These are phyloP conservation scores for Lentinus brumalis DNA, from an alignment of 768 basidiomycete genomes.

Conservation along the genomic window DNA sequence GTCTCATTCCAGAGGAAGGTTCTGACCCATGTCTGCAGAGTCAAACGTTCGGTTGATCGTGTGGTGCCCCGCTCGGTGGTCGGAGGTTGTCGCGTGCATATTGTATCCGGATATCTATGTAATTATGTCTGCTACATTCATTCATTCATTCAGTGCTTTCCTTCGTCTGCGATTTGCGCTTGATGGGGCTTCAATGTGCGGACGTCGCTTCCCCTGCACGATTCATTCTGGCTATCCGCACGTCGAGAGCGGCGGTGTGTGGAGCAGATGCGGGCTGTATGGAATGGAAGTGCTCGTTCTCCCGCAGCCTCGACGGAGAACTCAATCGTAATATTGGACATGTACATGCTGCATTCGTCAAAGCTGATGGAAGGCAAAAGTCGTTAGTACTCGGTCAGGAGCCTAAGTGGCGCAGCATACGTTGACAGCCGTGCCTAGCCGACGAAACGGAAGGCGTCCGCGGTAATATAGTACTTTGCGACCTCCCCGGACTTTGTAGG, in stretches of 20 bases:
- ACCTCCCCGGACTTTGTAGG: conserved; percentile 69
- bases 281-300: not conserved
- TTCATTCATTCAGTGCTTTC: not conserved
- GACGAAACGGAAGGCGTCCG: conserved; percentile 82
- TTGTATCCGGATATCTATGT: conserved; percentile 19
- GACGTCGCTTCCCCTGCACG: not conserved
- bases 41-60: conserved; percentile 82
- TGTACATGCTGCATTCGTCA: not conserved
- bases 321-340: not conserved
- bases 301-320: not conserved
- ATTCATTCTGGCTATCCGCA: not conserved
- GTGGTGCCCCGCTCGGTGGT: conserved; percentile 12
- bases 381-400: not conserved
- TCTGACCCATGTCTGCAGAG: conserved; percentile 41
- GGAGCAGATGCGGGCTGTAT: not conserved
- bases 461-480: conserved; percentile 79
- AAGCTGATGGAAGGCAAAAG: not conserved
- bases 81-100: conserved; percentile 13
- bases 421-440: conserved; percentile 43
- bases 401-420: not conserved
- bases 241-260: not conserved
- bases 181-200: not conserved
- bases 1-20: not conserved
- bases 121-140: conserved; percentile 16
- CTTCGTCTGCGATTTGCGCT: not conserved